A percentile compares a stretch with the other conserved stretches of the same genome.
These are phyloP conservation scores for Chrysosphaeria jannelii DNA, from an alignment of 2,329 filamentous ascomycete genomes.

Conservation along the genomic window DNA sequence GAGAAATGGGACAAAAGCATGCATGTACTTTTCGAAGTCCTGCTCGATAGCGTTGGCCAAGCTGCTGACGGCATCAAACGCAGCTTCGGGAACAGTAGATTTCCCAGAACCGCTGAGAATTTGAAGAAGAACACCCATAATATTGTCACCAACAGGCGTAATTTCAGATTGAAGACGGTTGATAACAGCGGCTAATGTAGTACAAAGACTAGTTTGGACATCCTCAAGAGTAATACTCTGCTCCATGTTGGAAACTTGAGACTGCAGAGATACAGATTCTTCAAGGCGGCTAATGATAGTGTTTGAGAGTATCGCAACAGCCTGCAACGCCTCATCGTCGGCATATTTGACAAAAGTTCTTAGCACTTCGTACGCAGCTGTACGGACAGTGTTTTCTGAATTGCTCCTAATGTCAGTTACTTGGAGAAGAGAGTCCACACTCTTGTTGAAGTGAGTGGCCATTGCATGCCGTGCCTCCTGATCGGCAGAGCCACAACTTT, in stretches of 20 bases:
- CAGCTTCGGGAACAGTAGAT: constrained; percentile 77
- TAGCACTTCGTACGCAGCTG: constrained; percentile 87
- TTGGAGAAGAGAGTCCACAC: constrained; percentile 55
- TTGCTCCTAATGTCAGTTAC: constrained; percentile 44
- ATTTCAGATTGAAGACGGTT: constrained; percentile 79
- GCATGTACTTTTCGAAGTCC: constrained; percentile 93
- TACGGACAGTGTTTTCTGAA: constrained; percentile 66
- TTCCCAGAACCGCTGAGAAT: constrained; percentile 53
- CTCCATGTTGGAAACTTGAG: constrained; percentile 86
- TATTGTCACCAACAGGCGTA: constrained; percentile 63
- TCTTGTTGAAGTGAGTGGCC: constrained; percentile 78
- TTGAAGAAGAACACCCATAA: constrained; percentile 70
- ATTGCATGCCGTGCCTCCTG: constrained; percentile 84
- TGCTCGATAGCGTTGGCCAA: constrained; percentile 75
- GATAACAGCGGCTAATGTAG: constrained; percentile 73
- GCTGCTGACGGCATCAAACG: constrained; percentile 80
- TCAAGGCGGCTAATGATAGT: constrained; percentile 78
- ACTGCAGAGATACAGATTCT: constrained; percentile 65
- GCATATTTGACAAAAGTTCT: constrained; percentile 83
- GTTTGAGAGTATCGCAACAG: constrained; percentile 57
- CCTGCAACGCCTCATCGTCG: constrained; percentile 53
- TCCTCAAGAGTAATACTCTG: constrained; percentile 89
- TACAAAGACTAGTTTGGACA: constrained; percentile 87
- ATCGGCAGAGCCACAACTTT: too few species aligned
- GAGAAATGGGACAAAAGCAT: constrained; percentile 70